Evolutionary conservation across 2,329 filamentous ascomycete species (phyloP), one percentile per base, ranked within the genome.

Genomic region (Golovinomyces cichoracearum): DNA sequence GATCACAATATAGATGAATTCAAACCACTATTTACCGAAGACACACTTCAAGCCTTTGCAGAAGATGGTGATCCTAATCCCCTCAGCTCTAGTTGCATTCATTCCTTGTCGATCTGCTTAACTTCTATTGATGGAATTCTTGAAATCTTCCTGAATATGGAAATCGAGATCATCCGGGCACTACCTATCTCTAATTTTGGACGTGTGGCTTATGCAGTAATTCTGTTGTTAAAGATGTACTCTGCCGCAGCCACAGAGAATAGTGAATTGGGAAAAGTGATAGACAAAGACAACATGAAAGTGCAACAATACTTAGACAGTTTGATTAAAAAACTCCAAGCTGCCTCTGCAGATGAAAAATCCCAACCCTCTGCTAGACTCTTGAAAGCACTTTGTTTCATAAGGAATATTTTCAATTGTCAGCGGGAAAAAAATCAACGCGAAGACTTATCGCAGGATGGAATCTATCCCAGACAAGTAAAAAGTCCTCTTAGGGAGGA

Each of bases 351-450:
- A 3, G 70, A 71, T 0, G 73, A 79, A 47, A 72, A 70, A 51
- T 81, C 74, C 41, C 69, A 77, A 1, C 74, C 78, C 0, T 73
- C 78, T 0, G 67, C 69, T 46, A 84, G 83, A 61, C 85, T 85
- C 53, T 66, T 80, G 2, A 68, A 82, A 50, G 76, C 84, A 5
- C 64, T 85, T 9, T 66, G 71, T 46, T 79, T 84, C 75, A 63
- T 86, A 23, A 73, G 73, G 38, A 72, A 69, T 23, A 83, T 80
- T 79, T 61, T 62, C 38, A 54, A 60, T 47, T 55, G 59, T 27
- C 60, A 61, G 49, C 52, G 55, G 49, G 57, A 60, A 47, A 44
- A 17, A 22, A 45, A 33, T 41, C 45, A 19, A 19, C 44, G 7
- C 19, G 29, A 7, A 17, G 17, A 45, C 17, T 19, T 22, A 22